Evolutionary conservation across 352 stramenopile genomes (phyloP), one percentile per base, ranked within the genome.

Genomic region (Pythium utonaiense): DNA sequence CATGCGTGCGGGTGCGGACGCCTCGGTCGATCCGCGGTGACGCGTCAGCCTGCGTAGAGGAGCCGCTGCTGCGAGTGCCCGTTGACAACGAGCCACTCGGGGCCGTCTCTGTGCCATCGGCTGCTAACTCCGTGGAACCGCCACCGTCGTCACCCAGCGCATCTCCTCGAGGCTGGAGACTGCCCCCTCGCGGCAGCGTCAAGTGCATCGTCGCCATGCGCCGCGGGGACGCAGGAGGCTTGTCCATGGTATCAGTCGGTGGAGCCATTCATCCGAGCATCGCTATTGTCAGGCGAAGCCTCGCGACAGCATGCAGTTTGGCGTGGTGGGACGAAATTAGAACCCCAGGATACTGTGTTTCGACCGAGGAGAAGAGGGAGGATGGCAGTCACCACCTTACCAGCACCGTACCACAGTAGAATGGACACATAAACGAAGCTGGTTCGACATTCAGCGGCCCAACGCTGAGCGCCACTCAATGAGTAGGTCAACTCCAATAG

Each of bases 1-100:
- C 77, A 16, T 81, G 61, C 6, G 74, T 87, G 21, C 83, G 77
- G 3, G 75, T 89, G 14, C 72, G 50, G 4, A 90, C 78, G 0
- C 63, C 69, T 6, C 82, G 76, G 24, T 88, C 75, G 36, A 78
- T 65, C 0, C 52, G 14, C 22, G 49, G 55, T n/a, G 49, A 33
- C 12, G 28, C 22, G 17, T 9, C 6, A 2, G 25, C 3, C 22
- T 14, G 7, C 2, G 27, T 17, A 40, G 48, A 54, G 28, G 49
- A 30, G 25, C 22, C 49, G 34, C 34, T 48, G 1, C 30, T 34
- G 21, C 14, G 17, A 19, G 44, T 34, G 22, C 22, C 22, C n/a
- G 44, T 34, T 13, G 44, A 51, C 4, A 24, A 51, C 22, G 22
- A 34, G 44, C 22, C 22, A 30, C 12, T 34, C 6, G 44, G 44